Base-by-base conservation (phyloP, 768 basidiomycete species). In the Trametes sanguinea region DNA sequence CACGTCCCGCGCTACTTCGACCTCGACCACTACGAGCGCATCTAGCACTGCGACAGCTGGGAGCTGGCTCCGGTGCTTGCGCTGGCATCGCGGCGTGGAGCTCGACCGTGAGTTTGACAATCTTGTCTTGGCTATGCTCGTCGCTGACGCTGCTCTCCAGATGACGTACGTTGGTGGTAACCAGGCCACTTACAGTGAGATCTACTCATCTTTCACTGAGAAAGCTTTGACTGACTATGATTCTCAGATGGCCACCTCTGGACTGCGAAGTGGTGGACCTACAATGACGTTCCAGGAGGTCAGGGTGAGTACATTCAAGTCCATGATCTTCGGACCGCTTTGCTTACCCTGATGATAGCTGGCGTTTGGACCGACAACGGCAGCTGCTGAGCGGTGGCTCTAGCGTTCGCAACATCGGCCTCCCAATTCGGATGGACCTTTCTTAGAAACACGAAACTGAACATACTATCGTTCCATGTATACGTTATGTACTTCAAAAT, bases 211-310 rank as follows among this genome's bases (percentile, higher is more conserved):
- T 30, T 37, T 7, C 1, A 7, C 14, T 11, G 8, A 14, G 32
- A 2, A 17, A 39, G 11, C 10, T 9, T 8, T 16, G 0, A 8
- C 30, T 22, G 27, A 45, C n/a, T 10, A 42, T 54, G 33, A 33
- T 10, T 14, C 46, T 13, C 37, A 83, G 81, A 70, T 54, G 78
- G 80, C 3, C 77, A 84, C 62, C 74, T 86, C 37, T 87, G 85
- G 85, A 82, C 80, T 16, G 84, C 83, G 16, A 76, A 81, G 70
- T 87, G 85, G 85, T 86, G 85, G 85, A 85, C 85, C 6, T 74
- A 83, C 65, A 80, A 75, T 29, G 85, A 88, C 61, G 79, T 74
- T 46, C 85, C 85, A 13, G 84, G 84, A 62, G 80, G 78, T 6
- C 53, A 77, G 54, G 80, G 82, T 82, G 63, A 58, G 79, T 72